Evolutionary conservation across 2,329 filamentous ascomycete genomes (phyloP).

Genomic region (Paraphoma sp.): DNA sequence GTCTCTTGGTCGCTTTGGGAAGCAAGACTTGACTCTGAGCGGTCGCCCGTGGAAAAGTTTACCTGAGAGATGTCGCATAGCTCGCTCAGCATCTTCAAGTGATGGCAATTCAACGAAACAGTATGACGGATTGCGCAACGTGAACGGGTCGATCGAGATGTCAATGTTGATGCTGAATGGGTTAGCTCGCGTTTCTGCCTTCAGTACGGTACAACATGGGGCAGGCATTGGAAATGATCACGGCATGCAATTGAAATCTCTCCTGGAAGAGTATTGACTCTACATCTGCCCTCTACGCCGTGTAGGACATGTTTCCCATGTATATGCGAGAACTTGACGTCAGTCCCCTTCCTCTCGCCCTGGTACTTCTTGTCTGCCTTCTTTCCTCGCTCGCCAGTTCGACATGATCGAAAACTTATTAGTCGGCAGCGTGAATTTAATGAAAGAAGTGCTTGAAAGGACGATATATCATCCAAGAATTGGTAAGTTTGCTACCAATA

Average conservation of each 20-base stretch:
- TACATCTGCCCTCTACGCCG: background rate
- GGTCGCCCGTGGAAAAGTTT: slow-evolving; percentile 63
- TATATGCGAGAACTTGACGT: background rate
- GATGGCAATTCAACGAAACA: slow-evolving; percentile 74
- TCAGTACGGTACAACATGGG: no score
- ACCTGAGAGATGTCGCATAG: slow-evolving; percentile 64
- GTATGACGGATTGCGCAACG: slow-evolving; percentile 73
- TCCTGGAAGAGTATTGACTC: background rate
- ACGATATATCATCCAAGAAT: background rate
- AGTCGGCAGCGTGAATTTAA: background rate
- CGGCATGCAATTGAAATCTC: background rate
- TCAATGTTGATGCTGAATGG: slow-evolving; percentile 61
- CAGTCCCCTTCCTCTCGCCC: no score
- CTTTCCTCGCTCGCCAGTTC: background rate
- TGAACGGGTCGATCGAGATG: slow-evolving; percentile 73
- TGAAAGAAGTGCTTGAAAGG: background rate
- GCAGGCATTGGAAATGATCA: no score
- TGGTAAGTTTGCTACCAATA: background rate
- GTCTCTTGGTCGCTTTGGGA: slow-evolving; percentile 7
- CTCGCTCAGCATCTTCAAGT: slow-evolving; percentile 63
- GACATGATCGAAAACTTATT: background rate
- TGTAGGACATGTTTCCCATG: slow-evolving; percentile 1
- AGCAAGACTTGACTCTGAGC: slow-evolving; percentile 63
- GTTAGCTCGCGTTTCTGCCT: background rate
- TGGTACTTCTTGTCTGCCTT: background rate